Evolutionary conservation across 1,284 basidiomycete species (phyloP).

Genomic region (Cryptococcus floricola): DNA sequence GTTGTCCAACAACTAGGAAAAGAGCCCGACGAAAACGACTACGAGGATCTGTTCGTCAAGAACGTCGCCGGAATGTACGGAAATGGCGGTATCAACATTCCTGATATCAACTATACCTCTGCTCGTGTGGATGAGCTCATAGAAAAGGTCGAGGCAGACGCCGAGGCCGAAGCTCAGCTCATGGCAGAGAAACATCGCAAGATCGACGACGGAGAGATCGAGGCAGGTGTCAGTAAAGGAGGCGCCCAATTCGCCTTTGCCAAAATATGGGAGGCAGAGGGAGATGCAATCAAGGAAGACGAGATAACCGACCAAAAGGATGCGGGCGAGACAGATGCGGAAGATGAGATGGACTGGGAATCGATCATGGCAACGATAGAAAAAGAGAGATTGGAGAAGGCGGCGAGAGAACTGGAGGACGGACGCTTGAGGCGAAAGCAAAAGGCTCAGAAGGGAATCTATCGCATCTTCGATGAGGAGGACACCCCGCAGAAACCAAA

Average conservation of each 20-base stretch:
- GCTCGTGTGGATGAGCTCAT: constrained; percentile 76
- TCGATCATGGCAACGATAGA: constrained; percentile 36
- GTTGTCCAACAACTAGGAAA: constrained; percentile 87
- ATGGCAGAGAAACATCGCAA: constrained; percentile 31
- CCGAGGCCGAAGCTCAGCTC: constrained; percentile 53
- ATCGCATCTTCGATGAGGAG: neutral
- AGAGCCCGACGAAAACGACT: constrained; percentile 65
- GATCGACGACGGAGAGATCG: constrained; percentile 11
- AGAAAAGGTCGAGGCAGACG: constrained; percentile 72
- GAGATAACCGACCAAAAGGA: constrained; percentile 56
- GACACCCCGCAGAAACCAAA: constrained; percentile 1
- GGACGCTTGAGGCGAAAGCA: constrained; percentile 8
- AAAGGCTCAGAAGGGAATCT: neutral
- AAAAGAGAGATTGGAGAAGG: constrained; percentile 25
- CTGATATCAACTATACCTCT: constrained; percentile 70
- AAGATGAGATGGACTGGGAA: constrained; percentile 65
- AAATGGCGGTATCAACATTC: constrained; percentile 49
- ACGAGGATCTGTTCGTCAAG: constrained; percentile 75
- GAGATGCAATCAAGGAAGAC: constrained; percentile 64
- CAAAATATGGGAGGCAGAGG: constrained; percentile 79
- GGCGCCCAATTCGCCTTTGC: constrained; percentile 69
- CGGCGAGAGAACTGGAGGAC: constrained; percentile 13
- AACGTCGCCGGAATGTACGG: constrained; percentile 74
- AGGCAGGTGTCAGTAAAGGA: constrained; percentile 11
- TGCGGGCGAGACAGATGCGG: constrained; percentile 14